Conservation (phyloP, 1,284 basidiomycete species). For the Omphalotus olearius region DNA sequence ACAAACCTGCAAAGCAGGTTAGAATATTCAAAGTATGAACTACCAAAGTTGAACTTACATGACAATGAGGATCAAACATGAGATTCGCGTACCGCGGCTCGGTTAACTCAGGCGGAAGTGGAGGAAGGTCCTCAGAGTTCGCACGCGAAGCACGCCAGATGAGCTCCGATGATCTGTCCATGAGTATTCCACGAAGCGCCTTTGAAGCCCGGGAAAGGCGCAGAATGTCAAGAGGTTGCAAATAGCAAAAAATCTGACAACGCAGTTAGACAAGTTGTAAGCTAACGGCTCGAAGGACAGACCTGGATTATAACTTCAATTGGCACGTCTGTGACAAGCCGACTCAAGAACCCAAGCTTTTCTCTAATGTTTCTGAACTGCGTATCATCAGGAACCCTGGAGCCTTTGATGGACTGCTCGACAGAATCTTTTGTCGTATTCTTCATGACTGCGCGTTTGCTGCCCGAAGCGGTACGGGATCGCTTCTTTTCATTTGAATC, state of each 20-base stretch:
- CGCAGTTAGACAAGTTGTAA: too few relatives aligned
- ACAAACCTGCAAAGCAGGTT: too few relatives aligned
- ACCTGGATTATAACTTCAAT: slow-evolving; percentile 12
- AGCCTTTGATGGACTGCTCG: too few relatives aligned
- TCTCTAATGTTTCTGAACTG: slow-evolving; percentile 4
- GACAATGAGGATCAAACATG: slow-evolving; percentile 17
- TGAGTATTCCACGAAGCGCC: slow-evolving; percentile 17
- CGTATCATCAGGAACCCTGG: neutral
- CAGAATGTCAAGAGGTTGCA: slow-evolving; percentile 20
- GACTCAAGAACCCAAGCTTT: slow-evolving; percentile 2
- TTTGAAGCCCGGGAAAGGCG: slow-evolving; percentile 18
- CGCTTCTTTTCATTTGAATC: too few relatives aligned
- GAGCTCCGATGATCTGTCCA: slow-evolving; percentile 17
- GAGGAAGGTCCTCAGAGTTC: slow-evolving; percentile 18
- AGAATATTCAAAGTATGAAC: too few relatives aligned
- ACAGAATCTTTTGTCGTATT: too few relatives aligned
- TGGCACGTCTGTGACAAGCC: slow-evolving; percentile 5
- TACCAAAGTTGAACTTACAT: slow-evolving; percentile 12
- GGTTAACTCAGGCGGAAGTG: slow-evolving; percentile 16
- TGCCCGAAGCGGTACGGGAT: too few relatives aligned
- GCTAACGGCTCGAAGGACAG: neutral
- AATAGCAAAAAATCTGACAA: slow-evolving; percentile 14
- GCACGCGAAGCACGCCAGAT: slow-evolving; percentile 18
- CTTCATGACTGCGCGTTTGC: too few relatives aligned
- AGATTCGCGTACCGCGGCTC: slow-evolving; percentile 20